A percentile compares a stretch with the other conserved stretches of the same genome.
Conservation (phyloP, 352 stramenopile genomes). For the Thalassiosira mediterranea region DNA sequence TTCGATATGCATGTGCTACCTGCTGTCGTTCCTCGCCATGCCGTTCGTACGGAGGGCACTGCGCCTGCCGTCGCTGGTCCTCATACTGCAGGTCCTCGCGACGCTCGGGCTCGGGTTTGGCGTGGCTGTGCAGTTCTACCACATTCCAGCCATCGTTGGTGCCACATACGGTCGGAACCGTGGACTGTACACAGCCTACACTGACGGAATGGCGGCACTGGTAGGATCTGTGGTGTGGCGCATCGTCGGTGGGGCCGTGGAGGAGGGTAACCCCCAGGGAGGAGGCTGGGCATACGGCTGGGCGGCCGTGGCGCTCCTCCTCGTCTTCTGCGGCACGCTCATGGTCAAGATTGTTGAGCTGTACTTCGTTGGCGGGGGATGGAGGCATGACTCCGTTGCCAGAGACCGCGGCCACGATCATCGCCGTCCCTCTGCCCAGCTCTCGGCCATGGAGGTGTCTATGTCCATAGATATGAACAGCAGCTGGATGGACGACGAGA, state of each 20-base stretch:
- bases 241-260: conserved; percentile 69
- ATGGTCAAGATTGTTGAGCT: conserved; percentile 83
- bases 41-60: conserved; percentile 56
- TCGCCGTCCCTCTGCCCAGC: too few species aligned
- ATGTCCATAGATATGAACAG: conserved; percentile 30
- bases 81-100: conserved; percentile 72
- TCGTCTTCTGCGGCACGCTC: conserved; percentile 74
- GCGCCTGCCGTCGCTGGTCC: conserved; percentile 60
- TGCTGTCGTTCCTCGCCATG: conserved; percentile 72
- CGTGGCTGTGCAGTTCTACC: conserved; percentile 78
- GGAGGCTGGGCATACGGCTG: conserved; percentile 80
- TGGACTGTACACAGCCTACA: conserved; percentile 75
- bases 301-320: conserved; percentile 77
- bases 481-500: conserved; percentile 57
- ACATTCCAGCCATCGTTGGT: conserved; percentile 78
- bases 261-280: conserved; percentile 64
- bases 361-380: conserved; percentile 67
- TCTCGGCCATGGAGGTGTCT: background rate
- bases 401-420: too few species aligned
- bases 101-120: conserved; percentile 65
- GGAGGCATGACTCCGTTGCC: conserved; percentile 28
- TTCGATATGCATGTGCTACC: conserved; percentile 74
- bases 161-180: conserved; percentile 73
- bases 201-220: conserved; percentile 73
- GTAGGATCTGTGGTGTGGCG: conserved; percentile 72